A percentile compares a stretch with the other conserved stretches of the same genome.
Conservation (phyloP, 1,284 basidiomycete species). For the Baeospora myosura region DNA sequence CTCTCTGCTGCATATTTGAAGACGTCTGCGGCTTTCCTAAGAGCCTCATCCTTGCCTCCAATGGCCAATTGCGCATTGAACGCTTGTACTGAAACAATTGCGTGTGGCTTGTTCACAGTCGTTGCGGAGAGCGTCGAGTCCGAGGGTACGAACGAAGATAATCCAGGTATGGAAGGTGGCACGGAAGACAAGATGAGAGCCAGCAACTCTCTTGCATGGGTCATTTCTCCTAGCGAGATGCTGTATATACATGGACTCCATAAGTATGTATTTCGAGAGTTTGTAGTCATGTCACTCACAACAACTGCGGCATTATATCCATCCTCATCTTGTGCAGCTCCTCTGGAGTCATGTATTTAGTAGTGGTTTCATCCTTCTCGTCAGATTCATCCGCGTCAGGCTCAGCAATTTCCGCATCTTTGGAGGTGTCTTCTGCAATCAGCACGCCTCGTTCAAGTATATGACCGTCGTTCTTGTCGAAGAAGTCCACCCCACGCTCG, state of each 20-base stretch:
- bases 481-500: conserved; percentile 69
- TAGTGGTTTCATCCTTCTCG: conserved; percentile 20
- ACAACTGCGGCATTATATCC: conserved; percentile 62
- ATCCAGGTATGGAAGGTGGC: conserved; percentile 16
- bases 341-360: conserved; percentile 60
- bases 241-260: conserved; percentile 28
- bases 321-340: conserved; percentile 65
- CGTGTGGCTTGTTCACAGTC: conserved; percentile 53
- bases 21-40: conserved; percentile 62
- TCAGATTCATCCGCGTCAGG: conserved; percentile 21
- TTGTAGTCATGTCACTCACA: conserved; percentile 36
- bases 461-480: conserved; percentile 44
- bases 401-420: conserved; percentile 16
- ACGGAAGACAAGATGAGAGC: conserved; percentile 42
- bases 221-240: conserved; percentile 70
- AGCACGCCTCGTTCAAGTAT: conserved; percentile 17
- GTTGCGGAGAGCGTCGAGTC: conserved; percentile 44
- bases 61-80: conserved; percentile 69
- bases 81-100: conserved; percentile 61
- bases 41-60: conserved; percentile 70
- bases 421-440: conserved; percentile 18
- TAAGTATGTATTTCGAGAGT: background rate
- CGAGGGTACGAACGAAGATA: conserved; percentile 19
- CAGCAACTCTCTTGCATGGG: conserved; percentile 63
- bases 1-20: conserved; percentile 62